phyloP scores from a whole-genome alignment of 177 flowering plant species.

The Tripterygium wilfordii region DNA sequence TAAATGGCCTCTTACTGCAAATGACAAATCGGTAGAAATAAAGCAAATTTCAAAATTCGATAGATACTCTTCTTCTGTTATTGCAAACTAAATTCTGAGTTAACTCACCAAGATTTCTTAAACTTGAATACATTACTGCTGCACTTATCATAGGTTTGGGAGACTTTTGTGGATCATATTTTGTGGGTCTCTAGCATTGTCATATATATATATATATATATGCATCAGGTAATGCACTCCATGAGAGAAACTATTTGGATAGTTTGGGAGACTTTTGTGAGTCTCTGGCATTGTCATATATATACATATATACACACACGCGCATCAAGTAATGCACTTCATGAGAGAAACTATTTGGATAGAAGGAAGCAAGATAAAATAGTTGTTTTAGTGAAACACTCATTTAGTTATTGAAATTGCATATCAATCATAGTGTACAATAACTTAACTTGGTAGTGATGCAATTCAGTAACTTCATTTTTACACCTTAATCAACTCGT shows the following conservation, averaged over 20 bases:
- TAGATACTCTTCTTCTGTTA: conserved; percentile 3
- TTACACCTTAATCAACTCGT: not conserved
- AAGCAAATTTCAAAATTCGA: conserved; percentile 8
- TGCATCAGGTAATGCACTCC: not conserved
- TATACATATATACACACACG: too few species aligned
- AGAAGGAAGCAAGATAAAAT: conserved; percentile 4
- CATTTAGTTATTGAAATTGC: not conserved
- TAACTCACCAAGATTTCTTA: conserved; percentile 5
- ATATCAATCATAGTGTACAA: not conserved
- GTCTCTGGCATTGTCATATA: too few species aligned
- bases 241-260: not conserved
- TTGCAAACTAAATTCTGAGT: conserved; percentile 7
- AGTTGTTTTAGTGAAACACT: not conserved
- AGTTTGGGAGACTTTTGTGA: too few species aligned
- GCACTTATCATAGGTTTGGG: too few species aligned
- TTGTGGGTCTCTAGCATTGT: too few species aligned
- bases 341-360: not conserved
- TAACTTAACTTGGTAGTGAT: not conserved
- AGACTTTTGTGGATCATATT: too few species aligned
- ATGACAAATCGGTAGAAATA: conserved; percentile 9
- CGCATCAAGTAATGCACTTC: not conserved
- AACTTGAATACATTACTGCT: not conserved
- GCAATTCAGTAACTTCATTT: not conserved
- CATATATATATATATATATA: too few species aligned
- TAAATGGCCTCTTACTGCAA: conserved; percentile 1